phyloP scores from a whole-genome alignment of 192 early-diverging fungal species.

The Gamsiella multidivaricata region DNA sequence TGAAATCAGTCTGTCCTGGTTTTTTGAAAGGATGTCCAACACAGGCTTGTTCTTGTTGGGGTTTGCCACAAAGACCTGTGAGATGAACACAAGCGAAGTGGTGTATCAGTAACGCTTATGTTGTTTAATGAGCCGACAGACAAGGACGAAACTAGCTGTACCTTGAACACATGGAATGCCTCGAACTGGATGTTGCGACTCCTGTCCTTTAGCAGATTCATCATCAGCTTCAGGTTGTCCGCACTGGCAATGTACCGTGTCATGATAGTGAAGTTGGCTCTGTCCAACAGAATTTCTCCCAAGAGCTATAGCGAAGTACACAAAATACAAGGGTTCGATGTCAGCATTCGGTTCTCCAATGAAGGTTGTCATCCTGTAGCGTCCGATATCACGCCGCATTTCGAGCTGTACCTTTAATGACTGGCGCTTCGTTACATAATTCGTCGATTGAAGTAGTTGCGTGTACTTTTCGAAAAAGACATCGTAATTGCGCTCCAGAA shows the following conservation, averaged over 20 bases:
- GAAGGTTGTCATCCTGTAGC: too few species aligned
- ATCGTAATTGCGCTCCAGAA: constrained; percentile 92
- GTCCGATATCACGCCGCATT: too few species aligned
- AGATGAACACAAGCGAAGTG: background rate
- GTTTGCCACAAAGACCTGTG: constrained; percentile 96
- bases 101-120: too few species aligned
- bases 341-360: background rate
- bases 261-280: constrained; percentile 96
- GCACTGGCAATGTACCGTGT: constrained; percentile 90
- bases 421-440: constrained; percentile 98
- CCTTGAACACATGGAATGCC: constrained; percentile 99
- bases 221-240: constrained; percentile 97
- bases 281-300: constrained; percentile 96
- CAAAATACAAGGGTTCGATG: background rate
- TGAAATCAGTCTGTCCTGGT: constrained; percentile 88
- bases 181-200: constrained; percentile 99
- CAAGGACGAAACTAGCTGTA: constrained; percentile 23
- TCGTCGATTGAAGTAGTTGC: constrained; percentile 84
- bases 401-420: constrained; percentile 98
- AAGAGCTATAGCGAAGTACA: constrained; percentile 70
- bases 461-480: constrained; percentile 91
- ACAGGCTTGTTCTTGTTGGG: constrained; percentile 96
- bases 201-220: constrained; percentile 94
- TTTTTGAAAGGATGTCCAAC: constrained; percentile 90
- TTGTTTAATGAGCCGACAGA: background rate